phyloP scores from a whole-genome alignment of 352 stramenopile genomes.

The Phytopythium oedochilum region DNA sequence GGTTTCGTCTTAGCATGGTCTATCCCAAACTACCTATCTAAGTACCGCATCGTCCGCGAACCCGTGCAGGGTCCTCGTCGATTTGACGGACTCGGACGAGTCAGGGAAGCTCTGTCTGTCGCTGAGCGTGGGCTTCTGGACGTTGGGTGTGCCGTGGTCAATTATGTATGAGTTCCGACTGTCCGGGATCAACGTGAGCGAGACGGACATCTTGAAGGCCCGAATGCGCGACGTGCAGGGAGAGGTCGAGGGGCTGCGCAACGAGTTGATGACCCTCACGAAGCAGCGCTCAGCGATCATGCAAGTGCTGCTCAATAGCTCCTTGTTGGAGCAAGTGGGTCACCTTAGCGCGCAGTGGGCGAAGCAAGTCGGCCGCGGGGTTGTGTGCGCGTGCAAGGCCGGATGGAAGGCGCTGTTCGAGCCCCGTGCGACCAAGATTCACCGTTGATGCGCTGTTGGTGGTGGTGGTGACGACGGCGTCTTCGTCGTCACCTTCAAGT shows the following conservation, averaged over 20 bases:
- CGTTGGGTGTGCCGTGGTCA: neutral
- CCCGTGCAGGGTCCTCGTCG: neutral
- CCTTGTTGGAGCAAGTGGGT: neutral
- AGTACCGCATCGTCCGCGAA: neutral
- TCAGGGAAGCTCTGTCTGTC: neutral
- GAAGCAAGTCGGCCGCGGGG: neutral
- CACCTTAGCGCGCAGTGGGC: neutral
- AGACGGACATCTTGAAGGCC: constrained; percentile 1
- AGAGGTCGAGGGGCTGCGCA: neutral
- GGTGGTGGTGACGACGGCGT: neutral
- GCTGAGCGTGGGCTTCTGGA: neutral
- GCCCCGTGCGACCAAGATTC: neutral
- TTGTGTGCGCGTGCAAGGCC: neutral
- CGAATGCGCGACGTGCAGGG: constrained; percentile 3
- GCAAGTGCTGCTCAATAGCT: neutral
- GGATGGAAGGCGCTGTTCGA: neutral
- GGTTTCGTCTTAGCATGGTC: neutral
- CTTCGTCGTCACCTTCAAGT: too few relatives aligned
- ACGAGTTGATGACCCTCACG: neutral
- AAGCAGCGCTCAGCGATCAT: neutral
- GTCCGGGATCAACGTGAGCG: neutral
- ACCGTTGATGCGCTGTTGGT: neutral
- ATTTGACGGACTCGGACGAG: neutral
- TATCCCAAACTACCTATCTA: neutral
- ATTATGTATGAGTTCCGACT: neutral